A percentile compares a stretch with the other conserved stretches of the same genome.
Evolutionary conservation across 176 grass and related monocot genomes (phyloP).

Genomic region (Hordeum marinum): DNA sequence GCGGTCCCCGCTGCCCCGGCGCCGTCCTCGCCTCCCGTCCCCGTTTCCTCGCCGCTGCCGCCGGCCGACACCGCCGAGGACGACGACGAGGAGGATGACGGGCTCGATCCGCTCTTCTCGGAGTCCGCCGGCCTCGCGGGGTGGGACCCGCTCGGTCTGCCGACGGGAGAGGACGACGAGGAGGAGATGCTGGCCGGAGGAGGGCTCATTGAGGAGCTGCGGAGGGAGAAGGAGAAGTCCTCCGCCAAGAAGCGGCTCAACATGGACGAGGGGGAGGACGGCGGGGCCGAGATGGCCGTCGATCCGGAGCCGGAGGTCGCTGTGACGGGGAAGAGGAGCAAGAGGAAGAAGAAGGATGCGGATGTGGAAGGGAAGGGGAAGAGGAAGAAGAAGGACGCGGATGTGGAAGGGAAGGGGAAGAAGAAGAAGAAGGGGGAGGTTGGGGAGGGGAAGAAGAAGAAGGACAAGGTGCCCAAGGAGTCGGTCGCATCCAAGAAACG

Average conservation of each 20-base stretch:
- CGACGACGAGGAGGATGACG: slow-evolving; percentile 31
- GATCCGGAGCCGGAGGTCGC: background rate
- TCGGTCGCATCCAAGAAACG: slow-evolving; percentile 44
- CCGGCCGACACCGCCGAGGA: slow-evolving; percentile 14
- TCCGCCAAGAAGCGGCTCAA: slow-evolving; percentile 78
- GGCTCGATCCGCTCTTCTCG: slow-evolving; percentile 50
- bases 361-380: background rate
- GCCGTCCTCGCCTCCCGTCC: background rate
- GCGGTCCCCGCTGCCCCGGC: slow-evolving; percentile 4
- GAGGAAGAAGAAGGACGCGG: slow-evolving; percentile 43
- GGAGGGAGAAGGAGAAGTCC: slow-evolving; percentile 33
- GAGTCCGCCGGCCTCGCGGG: slow-evolving; percentile 1
- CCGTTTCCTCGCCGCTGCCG: slow-evolving; percentile 9
- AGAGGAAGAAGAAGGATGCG: slow-evolving; percentile 47
- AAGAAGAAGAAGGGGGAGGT: slow-evolving; percentile 35
- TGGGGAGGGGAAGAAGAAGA: background rate
- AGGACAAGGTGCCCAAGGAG: slow-evolving; percentile 45
- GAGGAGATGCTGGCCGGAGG: slow-evolving; percentile 42
- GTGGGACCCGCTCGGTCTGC: slow-evolving; percentile 27
- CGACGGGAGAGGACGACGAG: slow-evolving; percentile 13
- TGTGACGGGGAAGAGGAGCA: slow-evolving; percentile 43
- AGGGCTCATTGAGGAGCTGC: slow-evolving; percentile 58
- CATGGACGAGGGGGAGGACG: slow-evolving; percentile 44
- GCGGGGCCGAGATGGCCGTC: background rate
- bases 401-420: slow-evolving; percentile 21